Evolutionary conservation across 805 yeast genomes (phyloP), one percentile per base, ranked within the genome.

Genomic region (Cyberlindnera samutprakarnensis): DNA sequence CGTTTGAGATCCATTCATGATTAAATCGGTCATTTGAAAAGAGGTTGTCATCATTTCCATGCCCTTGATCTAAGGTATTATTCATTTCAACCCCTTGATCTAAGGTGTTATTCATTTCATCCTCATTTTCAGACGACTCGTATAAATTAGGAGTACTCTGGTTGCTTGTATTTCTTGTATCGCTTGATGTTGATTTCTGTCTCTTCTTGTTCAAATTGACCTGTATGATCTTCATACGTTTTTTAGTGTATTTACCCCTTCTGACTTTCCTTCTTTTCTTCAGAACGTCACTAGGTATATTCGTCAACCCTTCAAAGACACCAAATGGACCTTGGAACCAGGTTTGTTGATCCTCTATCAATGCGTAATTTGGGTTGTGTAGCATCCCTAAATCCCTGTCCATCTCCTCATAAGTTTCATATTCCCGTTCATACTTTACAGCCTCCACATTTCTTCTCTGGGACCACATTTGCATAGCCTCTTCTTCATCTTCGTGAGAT

Each of bases 371-470:
- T 20, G 71, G 66, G 9, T 63, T 46, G 38, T 80, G 78, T 15
- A 85, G 56, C 4, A 62, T 49, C 2, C 71, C 67, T 30, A 83
- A 59, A 43, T 82, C 85, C 26, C 63, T 62, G 53, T 87, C 95
- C 76, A 87, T 78, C 14, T 85, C 94, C 22, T 81, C 86, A 51
- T 86, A 85, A n/a, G 75, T 70, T 33, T 66, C 70, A 53, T 81
- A 87, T 25, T 66, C 68, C 15, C 70, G 67, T 13, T 81, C 74
- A 64, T 86, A 87, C 36, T 61, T 66, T 1, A 86, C 95, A 53
- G 81, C 80, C 4, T 73, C 88, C 10, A 84, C 71, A 32, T 75
- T 70, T 42, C 94, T 61, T 49, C 94, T 59, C 47, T 78, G 86
- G 43, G 71, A 78, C 31, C 70, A 74, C 28, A 71, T 78, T 27